A percentile compares a stretch with the other conserved stretches of the same genome.
phyloP scores from a whole-genome alignment of 192 early-diverging fungal species.

The Backusella australiensis region DNA sequence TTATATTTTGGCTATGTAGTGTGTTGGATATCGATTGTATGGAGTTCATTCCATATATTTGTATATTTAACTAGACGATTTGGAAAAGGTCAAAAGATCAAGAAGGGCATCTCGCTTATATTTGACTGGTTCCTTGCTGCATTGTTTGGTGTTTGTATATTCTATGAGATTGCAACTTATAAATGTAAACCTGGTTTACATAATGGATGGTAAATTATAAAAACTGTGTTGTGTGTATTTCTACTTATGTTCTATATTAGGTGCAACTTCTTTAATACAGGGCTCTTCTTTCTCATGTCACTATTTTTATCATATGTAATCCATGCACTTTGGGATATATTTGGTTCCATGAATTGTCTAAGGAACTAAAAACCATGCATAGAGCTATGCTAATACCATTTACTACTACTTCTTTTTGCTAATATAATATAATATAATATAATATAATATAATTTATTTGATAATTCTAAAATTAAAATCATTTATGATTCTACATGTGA shows the following conservation, averaged over 20 bases:
- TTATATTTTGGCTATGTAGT: conserved; percentile 4
- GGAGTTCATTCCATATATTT: conserved; percentile 11
- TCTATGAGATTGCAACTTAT: conserved; percentile 11
- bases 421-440: background rate
- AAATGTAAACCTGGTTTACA: conserved; percentile 13
- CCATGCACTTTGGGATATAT: conserved; percentile 9
- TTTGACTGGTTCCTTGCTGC: background rate
- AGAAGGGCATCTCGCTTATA: background rate
- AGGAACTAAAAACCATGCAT: background rate
- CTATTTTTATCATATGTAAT: conserved; percentile 1
- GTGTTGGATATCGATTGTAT: conserved; percentile 1
- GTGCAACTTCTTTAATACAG: conserved; percentile 10
- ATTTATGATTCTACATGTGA: background rate
- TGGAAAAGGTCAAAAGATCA: background rate
- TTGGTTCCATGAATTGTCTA: conserved; percentile 2
- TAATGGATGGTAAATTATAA: conserved; percentile 7
- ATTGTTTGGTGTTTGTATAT: conserved; percentile 6
- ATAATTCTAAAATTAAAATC: conserved; percentile 1
- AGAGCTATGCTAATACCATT: background rate
- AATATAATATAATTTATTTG: background rate
- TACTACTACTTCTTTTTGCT: background rate
- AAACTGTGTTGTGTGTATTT: no score
- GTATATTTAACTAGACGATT: conserved; percentile 16
- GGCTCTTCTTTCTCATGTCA: conserved; percentile 10
- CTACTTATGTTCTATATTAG: background rate